Evolutionary conservation across 2,329 filamentous ascomycete genomes (phyloP), one percentile per base, ranked within the genome.

Genomic region (Orbilia javanica): DNA sequence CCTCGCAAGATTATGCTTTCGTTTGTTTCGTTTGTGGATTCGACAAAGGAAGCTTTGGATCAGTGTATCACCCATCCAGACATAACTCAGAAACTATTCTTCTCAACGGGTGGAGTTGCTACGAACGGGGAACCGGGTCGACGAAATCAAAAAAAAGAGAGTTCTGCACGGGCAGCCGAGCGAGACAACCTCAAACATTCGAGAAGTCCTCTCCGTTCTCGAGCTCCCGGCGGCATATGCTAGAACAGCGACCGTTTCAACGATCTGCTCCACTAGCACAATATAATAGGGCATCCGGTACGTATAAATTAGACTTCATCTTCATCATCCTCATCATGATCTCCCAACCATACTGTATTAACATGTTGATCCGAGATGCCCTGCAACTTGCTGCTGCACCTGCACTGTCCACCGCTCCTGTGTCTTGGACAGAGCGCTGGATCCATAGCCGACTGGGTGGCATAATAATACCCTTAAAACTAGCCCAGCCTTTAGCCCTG

Each of bases 111-210:
- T 63, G 57, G 57, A 63, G 57, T 63, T 46, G 36, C 57, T 64
- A 27, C 27, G 50, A 63, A 69, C 64, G 72, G 72, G 72, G 72
- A 76, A 76, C 25, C 72, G 72, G 72, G 64, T 68, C 31, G 42
- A 22, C 22, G 11, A 18, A n/a, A 42, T 68, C 31, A 50, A 22
- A 48, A 25, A 18, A n/a, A 42, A 18, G 3, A 42, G 39, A n/a
- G 6, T 7, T 48, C 44, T 25, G 44, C 44, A 22, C 44, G 44
- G 44, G 27, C 27, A 15, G 27, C 36, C n/a, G 18, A 27, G 39
- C 27, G 25, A 67, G 62, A 67, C 70, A 75, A 75, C 66, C 46
- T 48, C 63, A 76, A 76, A 76, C 72, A 44, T 42, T 76, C 64
- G 39, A 63, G 64, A 76, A 76, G 72, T 29, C 27, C 27, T 34